phyloP scores from a whole-genome alignment of 2,329 filamentous ascomycete genomes.

The Pseudogymnoascus sp. region DNA sequence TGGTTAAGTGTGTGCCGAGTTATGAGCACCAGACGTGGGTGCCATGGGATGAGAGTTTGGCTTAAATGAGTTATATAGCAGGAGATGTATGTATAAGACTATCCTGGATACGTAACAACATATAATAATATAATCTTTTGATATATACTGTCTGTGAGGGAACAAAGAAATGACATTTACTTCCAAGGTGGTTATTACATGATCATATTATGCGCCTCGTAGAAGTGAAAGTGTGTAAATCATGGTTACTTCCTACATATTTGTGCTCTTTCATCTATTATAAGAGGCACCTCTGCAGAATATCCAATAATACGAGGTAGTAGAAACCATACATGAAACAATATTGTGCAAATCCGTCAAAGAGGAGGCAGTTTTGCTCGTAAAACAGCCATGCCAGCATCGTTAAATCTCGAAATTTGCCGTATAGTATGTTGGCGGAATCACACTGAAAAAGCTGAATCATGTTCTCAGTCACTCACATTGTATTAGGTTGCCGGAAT shows the following conservation, averaged over 20 bases:
- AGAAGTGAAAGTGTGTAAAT: neutral
- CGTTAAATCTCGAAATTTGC: no score
- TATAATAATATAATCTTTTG: constrained; percentile 2
- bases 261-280: neutral
- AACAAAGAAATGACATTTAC: no score
- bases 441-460: no score
- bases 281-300: neutral
- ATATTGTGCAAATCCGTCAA: neutral
- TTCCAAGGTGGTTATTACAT: no score
- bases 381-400: neutral
- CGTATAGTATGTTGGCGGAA: no score
- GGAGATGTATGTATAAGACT: neutral
- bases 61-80: neutral
- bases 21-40: constrained; percentile 11
- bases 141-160: neutral
- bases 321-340: neutral
- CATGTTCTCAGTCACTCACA: no score
- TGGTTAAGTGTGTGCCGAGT: constrained; percentile 13
- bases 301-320: neutral
- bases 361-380: neutral
- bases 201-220: neutral
- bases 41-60: constrained; percentile 1
- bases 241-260: neutral
- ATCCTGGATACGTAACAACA: neutral
- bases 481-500: no score